These are phyloP conservation scores for Alternaria solani DNA, from an alignment of 2,329 filamentous ascomycete genomes.

Conservation along the genomic window DNA sequence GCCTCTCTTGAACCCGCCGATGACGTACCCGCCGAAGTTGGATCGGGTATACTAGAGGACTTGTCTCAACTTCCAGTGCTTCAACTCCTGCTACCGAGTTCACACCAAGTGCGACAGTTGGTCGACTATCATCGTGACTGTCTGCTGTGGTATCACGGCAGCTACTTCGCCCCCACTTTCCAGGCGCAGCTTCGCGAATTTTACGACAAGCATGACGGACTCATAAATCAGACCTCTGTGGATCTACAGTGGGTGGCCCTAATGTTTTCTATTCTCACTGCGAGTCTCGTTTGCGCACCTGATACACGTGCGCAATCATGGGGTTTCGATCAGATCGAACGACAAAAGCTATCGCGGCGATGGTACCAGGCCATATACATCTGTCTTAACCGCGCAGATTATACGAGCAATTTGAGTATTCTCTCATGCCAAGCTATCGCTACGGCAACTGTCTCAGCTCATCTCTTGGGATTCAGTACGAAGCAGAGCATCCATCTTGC, in stretches of 20 bases:
- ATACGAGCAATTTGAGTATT: constrained; percentile 38
- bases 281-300: constrained; percentile 12
- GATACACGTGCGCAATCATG: constrained; percentile 41
- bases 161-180: too few relatives aligned
- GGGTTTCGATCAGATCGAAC: constrained; percentile 54
- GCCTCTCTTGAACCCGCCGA: constrained; percentile 16
- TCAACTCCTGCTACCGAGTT: constrained; percentile 36
- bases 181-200: constrained; percentile 48
- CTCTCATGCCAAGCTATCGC: too few relatives aligned
- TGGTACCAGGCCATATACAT: constrained; percentile 56
- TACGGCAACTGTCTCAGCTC: too few relatives aligned
- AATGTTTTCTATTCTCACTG: background rate
- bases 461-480: constrained; percentile 52
- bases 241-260: background rate
- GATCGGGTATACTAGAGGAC: background rate
- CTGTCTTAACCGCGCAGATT: constrained; percentile 55
- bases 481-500: constrained; percentile 56
- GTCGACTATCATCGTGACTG: too few relatives aligned
- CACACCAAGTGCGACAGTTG: too few relatives aligned
- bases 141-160: too few relatives aligned
- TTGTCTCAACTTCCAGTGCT: constrained; percentile 2
- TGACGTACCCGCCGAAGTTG: constrained; percentile 32
- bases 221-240: constrained; percentile 29
- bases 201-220: constrained; percentile 43
- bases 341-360: constrained; percentile 48